Percentiles rank a stretch among this genome's conserved stretches.
phyloP scores from a whole-genome alignment of 805 yeast species.

The Barnettozyma botsteinii region DNA sequence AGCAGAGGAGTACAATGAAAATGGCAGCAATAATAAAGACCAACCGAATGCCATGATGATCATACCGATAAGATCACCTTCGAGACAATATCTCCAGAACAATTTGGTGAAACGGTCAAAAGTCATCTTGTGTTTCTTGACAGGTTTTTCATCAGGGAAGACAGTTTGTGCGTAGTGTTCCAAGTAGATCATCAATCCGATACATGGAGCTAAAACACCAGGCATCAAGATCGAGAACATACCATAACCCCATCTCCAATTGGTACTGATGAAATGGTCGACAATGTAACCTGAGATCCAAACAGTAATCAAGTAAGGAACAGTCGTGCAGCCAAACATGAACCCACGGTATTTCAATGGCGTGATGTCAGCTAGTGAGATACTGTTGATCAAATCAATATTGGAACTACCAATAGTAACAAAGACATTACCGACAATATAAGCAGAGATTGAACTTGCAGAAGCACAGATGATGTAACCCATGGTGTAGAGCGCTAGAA shows the following conservation, averaged over 20 bases:
- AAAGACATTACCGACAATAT: constrained; percentile 33
- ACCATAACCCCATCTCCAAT: constrained; percentile 53
- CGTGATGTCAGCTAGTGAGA: constrained; percentile 35
- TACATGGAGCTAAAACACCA: constrained; percentile 31
- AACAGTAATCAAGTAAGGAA: constrained; percentile 37
- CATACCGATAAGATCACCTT: constrained; percentile 36
- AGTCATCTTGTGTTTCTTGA: not conserved
- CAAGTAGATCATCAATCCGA: constrained; percentile 28
- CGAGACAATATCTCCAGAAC: constrained; percentile 23
- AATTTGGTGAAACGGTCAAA: constrained; percentile 2
- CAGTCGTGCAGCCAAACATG: constrained; percentile 29
- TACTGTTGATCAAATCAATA: constrained; percentile 28
- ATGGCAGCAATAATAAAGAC: constrained; percentile 34
- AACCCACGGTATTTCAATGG: constrained; percentile 35
- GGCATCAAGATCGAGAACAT: constrained; percentile 44
- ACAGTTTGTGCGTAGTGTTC: constrained; percentile 28
- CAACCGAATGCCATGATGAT: constrained; percentile 35
- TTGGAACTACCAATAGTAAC: constrained; percentile 35
- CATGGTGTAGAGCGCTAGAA: constrained; percentile 28
- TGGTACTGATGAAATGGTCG: constrained; percentile 10
- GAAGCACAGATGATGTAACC: constrained; percentile 35
- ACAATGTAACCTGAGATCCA: constrained; percentile 40
- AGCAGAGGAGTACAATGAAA: constrained; percentile 31
- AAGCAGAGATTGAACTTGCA: constrained; percentile 30
- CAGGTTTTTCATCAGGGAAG: constrained; percentile 1